Percentiles rank a stretch among this genome's conserved stretches.
phyloP scores from a whole-genome alignment of 176 grass and related monocot genomes.

The barley (Hordeum vulgare) region MorexV3_pseudomolecules_assembly NC_058521.1:376621880-376622379 shows the following conservation, averaged over 20 bases:
- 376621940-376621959: too few relatives aligned
- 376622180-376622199: not conserved
- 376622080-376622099: not conserved
- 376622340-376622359: constrained; percentile 38
- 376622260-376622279: constrained; percentile 51
- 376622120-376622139: not conserved
- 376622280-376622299: constrained; percentile 93
- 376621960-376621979: too few relatives aligned
- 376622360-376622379: constrained; percentile 48
- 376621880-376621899: too few relatives aligned
- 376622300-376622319: constrained; percentile 93
- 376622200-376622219: not conserved
- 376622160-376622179: not conserved
- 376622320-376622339: constrained; percentile 57
- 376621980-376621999: too few relatives aligned
- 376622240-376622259: not conserved
- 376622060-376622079: not conserved
- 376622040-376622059: too few relatives aligned
- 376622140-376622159: not conserved
- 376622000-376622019: too few relatives aligned
- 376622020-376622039: too few relatives aligned
- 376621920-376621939: too few relatives aligned
- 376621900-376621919: too few relatives aligned
- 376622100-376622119: not conserved
- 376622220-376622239: not conserved